Base-by-base conservation (phyloP, 495 filamentous ascomycete genomes). In the Lasiosphaeria hispida region DNA sequence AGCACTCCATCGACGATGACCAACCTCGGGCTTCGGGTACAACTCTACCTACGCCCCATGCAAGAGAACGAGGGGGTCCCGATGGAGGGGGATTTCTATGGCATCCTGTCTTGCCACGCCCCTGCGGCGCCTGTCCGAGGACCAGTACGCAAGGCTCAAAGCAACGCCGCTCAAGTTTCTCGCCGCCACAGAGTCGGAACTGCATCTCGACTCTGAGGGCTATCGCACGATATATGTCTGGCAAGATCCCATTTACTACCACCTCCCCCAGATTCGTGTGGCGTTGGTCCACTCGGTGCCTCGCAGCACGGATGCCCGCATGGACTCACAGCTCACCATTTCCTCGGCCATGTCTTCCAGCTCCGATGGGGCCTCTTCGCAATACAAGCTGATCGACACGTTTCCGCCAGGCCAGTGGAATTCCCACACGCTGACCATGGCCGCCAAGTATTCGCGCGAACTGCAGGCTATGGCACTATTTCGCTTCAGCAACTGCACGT, bases 1-100 rank as follows among this genome's bases (percentile, higher is more conserved):
- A 51, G 48, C 30, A 18, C 14, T 35, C 48, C 48, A 0, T 51
- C 48, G 4, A 37, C 30, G 7, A 51, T 51, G 48, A 51, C 48
- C 23, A 51, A 51, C 48, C 3, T 51, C 13, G 48, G 48, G 4
- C 34, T 51, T 5, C 48, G 34, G n/a, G 48, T 51, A 7, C 48
- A 51, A 34, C 48, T 51, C 48, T 51, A 51, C 48, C 48, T 51
- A 10, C 48, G 48, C 0, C 48, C 48, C 14, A 37, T 37, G 10
- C 30, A 51, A 6, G 48, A 51, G 34, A 7, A 14, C 34, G 30
- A 51, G 11, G 48, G 19, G 6, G 33, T 50, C 7, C 48, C 48
- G 0, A 50, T 50, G 48, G 48, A 51, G 34, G 48, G 38, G n/a
- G 48, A 51, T 34, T 51, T 36, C 9, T 51, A 51, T 35, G 48